Base-by-base conservation (phyloP, 2,329 filamentous ascomycete species). In the Ophiocordyceps australis region DNA sequence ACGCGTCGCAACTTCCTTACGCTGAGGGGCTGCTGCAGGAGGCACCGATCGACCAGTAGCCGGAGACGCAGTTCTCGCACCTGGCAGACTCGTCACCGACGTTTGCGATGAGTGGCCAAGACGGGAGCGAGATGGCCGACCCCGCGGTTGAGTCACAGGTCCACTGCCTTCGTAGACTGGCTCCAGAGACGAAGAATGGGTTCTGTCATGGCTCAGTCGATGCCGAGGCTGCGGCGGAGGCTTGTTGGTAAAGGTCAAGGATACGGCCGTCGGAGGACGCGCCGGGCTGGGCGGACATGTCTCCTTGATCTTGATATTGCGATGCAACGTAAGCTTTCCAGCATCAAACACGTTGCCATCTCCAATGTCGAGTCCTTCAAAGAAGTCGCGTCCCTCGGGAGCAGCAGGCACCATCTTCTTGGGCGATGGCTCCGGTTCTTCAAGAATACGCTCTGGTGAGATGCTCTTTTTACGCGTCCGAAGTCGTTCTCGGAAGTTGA, bases 101-200 rank as follows among this genome's bases (percentile, higher is more conserved):
- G 74, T 73, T 38, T 81, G 73, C 11, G 71, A 53, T 9, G 71
- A 68, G 45, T 85, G 76, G 9, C 69, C 69, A 16, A 80, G 45
- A 29, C 76, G 65, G 4, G 75, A 80, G 33, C 70, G 66, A 22
- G 76, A 69, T 35, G 72, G 61, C 29, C 70, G 65, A 35, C 59
- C 60, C 11, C 56, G 54, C 32, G 62, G 67, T 22, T 61, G 56
- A 27, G 59, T 55, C 24, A 78, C 65, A 13, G 79, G 70, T 4
- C 74, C 81, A 26, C 83, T 83, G 35, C 74, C 83, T 52, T 95
- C 86, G 20, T 82, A 91, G 5, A 95, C 83, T 14, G 86, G 83
- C 43, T 92, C 86, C n/a, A 95, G 62, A 12, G 76, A 74, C 9
- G 50, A 53, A 7, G 78, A 78, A 37, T 71, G 67, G 5, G 74